phyloP scores from a whole-genome alignment of 2,329 filamentous ascomycete species.

The Trichoderma citrinoviride region DNA sequence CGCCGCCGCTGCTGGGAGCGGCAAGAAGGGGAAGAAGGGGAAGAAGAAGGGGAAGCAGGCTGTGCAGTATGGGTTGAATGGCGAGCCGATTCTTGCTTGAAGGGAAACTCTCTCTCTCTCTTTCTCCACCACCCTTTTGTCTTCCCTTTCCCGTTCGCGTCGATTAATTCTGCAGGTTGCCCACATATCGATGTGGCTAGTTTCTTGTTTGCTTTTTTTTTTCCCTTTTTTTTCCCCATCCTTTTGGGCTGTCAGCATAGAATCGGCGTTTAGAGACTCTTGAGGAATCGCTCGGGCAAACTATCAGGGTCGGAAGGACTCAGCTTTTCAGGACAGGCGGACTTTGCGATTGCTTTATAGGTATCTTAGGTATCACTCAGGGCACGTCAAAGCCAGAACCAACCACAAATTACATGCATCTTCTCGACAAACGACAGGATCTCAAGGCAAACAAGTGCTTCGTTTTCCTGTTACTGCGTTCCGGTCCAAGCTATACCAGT shows the following conservation, averaged over 20 bases:
- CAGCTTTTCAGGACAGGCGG: background rate
- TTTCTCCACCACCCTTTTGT: background rate
- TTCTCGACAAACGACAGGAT: background rate
- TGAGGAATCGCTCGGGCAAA: slow-evolving; percentile 16
- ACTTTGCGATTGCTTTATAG: background rate
- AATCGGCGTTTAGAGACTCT: slow-evolving; percentile 4
- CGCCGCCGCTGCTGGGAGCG: slow-evolving; percentile 25
- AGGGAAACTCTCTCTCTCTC: background rate
- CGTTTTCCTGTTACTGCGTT: background rate
- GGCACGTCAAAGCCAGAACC: background rate
- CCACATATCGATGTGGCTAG: too few relatives aligned
- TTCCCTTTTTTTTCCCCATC: background rate
- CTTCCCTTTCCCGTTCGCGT: background rate
- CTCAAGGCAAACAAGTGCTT: background rate
- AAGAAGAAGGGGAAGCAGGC: slow-evolving; percentile 34
- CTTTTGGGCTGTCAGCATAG: slow-evolving; percentile 2
- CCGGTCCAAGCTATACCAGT: background rate
- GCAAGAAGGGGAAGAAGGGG: slow-evolving; percentile 37
- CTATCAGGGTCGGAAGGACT: background rate
- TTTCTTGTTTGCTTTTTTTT: background rate
- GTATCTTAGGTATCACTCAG: background rate
- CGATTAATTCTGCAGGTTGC: background rate
- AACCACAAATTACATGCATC: background rate
- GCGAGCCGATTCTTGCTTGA: slow-evolving; percentile 35
- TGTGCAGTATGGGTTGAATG: slow-evolving; percentile 39